Base-by-base conservation (phyloP, 331 rosid species). In the Rosa hybrid region DNA sequence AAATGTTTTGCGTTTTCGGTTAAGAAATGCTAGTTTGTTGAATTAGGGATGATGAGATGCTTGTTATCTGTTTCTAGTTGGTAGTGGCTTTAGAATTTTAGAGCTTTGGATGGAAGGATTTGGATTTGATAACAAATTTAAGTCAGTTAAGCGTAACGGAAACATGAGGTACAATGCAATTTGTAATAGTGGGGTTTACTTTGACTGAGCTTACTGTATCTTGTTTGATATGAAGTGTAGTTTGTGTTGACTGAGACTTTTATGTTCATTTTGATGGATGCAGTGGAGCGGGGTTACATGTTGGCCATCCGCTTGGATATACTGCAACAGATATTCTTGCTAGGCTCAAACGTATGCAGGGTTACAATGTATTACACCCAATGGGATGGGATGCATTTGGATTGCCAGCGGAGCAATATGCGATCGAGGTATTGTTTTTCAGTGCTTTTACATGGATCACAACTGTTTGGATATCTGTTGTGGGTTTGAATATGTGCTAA, bases 371-470 rank as follows among this genome's bases (percentile, higher is more conserved):
- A 50, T 87, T 93, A 89, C 98, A 95, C 82, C 99, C 99, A 11
- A 95, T 95, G 97, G 98, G 99, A 30, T 95, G 99, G 98, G 98
- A 93, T 87, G 98, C 99, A 76, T 95, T 95, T 84, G 99, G 99
- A 65, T 84, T 95, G 84, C 99, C 99, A 18, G 99, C 97, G 0
- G 99, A 95, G 89, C 99, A 95, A 84, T 95, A 91, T 79, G 99
- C 98, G 20, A 92, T 95, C 56, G 89, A 94, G 95, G 98, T 94
- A 30, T 73, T 78, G 18, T 76, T 70, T 87, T 81, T 75, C 68
- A 78, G 39, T 76, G 79, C 77, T 81, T 25, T 44, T 21, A 12
- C 48, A 51, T 83, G 53, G 76, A 38, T 86, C 79, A 30, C 59
- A 14, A n/a, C 42, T 34, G 51, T 75, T 23, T 70, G 34, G 51